Evolutionary conservation across 805 yeast species (phyloP), one percentile per base, ranked within the genome.

Genomic region (Candida berthetii): DNA sequence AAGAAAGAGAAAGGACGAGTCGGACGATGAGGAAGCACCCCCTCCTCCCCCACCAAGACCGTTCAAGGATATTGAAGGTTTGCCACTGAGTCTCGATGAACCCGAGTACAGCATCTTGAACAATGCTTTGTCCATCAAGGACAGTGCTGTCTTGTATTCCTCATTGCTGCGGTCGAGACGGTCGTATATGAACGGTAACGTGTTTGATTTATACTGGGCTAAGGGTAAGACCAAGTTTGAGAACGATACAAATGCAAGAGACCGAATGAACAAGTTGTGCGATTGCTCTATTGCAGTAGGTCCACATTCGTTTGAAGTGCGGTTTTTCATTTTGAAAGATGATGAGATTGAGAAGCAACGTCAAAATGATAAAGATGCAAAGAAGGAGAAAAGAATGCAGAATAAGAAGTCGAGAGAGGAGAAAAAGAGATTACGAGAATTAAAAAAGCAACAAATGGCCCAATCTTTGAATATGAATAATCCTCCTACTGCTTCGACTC

Each of bases 191-290:
- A 54, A 80, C 61, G 70, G 82, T 4, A 72, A 73, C 29, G 77
- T 88, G 72, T 89, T 91, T 53, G 78, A 77, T 44, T 68, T 83
- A 37, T 87, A 80, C 52, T 91, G 97, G 96, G 71, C 82, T 7
- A 78, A 84, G 45, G 84, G 82, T 38, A 40, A 70, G 66, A 40
- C 71, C 58, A 41, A 61, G 62, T 44, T 61, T 24, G 58, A 63
- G 42, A 58, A 68, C 45, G 71, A 68, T 42, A 61, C 57, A n/a
- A 78, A 76, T 55, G 82, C 85, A 4, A 68, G 95, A 52, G 97
- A 91, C 48, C 80, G 80, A 42, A 89, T 90, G 96, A 82, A 88
- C 45, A 89, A 88, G 57, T 65, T 93, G 42, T 78, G 91, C 50
- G 96, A 90, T 50, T 79, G 90, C 45, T 64, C 67, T 2, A 62